These are phyloP conservation scores for Cyberlindnera xylosilytica DNA, from an alignment of 805 yeast genomes.

Conservation along the genomic window DNA sequence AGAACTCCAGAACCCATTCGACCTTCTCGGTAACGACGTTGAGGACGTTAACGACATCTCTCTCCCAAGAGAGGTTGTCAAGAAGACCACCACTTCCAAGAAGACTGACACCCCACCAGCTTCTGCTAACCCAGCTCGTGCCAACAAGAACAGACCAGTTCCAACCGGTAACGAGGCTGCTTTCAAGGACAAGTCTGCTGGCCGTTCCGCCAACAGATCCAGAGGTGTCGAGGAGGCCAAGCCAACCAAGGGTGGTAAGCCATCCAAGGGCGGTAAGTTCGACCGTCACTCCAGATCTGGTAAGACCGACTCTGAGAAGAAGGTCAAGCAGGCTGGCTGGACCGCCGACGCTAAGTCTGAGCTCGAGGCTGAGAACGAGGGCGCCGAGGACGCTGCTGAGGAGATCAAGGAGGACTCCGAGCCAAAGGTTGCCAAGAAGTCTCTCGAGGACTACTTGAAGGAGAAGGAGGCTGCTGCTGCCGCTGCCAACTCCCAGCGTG, in stretches of 20 bases:
- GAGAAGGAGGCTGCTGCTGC: constrained; percentile 58
- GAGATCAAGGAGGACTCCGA: constrained; percentile 39
- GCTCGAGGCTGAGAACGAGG: constrained; percentile 65
- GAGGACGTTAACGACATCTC: constrained; percentile 65
- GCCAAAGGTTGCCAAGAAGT: constrained; percentile 55
- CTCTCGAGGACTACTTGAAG: constrained; percentile 84
- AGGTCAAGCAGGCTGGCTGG: constrained; percentile 77
- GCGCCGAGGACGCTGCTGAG: constrained; percentile 45
- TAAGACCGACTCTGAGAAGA: constrained; percentile 82
- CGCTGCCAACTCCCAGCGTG: constrained; percentile 44
- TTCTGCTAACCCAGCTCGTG: constrained; percentile 75
- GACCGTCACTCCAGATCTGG: constrained; percentile 90
- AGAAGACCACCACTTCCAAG: constrained; percentile 80
- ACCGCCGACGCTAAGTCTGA: constrained; percentile 74
- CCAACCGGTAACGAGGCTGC: constrained; percentile 90
- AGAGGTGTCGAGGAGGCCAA: constrained; percentile 51
- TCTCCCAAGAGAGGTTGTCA: constrained; percentile 71
- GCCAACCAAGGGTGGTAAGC: constrained; percentile 48
- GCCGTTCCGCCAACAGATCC: constrained; percentile 55
- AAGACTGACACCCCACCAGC: constrained; percentile 82
- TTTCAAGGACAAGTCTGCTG: constrained; percentile 66
- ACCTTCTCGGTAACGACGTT: constrained; percentile 83
- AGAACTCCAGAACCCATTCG: constrained; percentile 82
- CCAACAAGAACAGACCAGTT: constrained; percentile 67
- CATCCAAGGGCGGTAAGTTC: constrained; percentile 42